phyloP scores from a whole-genome alignment of 805 yeast species.

The Yarrowia porcina region DNA sequence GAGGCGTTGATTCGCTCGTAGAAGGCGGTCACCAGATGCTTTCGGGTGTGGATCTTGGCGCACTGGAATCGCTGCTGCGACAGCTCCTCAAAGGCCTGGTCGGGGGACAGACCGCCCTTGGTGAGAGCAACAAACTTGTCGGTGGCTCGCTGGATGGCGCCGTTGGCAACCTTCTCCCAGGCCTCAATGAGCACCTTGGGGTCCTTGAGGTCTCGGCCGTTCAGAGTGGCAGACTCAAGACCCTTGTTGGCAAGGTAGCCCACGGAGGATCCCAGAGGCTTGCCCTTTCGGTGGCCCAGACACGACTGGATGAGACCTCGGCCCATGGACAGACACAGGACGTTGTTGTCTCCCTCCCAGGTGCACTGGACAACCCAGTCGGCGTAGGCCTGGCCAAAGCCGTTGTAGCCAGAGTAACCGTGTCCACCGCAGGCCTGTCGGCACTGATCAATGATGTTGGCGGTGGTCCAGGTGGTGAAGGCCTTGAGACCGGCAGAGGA shows the following conservation, averaged over 20 bases:
- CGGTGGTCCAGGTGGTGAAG: slow-evolving; percentile 81
- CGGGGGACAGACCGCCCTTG: slow-evolving; percentile 27
- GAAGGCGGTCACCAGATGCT: slow-evolving; percentile 40
- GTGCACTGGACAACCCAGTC: slow-evolving; percentile 98
- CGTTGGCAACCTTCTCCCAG: slow-evolving; percentile 41
- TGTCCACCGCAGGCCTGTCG: slow-evolving; percentile 97
- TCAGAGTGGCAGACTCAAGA: slow-evolving; percentile 28
- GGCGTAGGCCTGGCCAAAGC: slow-evolving; percentile 80
- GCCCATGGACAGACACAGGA: slow-evolving; percentile 79
- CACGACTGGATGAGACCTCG: slow-evolving; percentile 63
- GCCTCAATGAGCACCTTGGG: slow-evolving; percentile 37
- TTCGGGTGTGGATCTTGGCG: slow-evolving; percentile 42
- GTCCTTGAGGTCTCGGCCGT: slow-evolving; percentile 33
- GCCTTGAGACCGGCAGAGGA: slow-evolving; percentile 87
- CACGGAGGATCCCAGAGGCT: slow-evolving; percentile 48
- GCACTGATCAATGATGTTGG: slow-evolving; percentile 77
- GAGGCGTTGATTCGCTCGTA: slow-evolving; percentile 38
- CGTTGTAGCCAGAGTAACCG: slow-evolving; percentile 88
- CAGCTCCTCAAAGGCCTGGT: slow-evolving; percentile 42
- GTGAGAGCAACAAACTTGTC: slow-evolving; percentile 27
- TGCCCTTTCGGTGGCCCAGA: slow-evolving; percentile 43
- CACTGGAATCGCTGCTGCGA: slow-evolving; percentile 43
- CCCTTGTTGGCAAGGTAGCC: slow-evolving; percentile 41
- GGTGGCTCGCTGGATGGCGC: slow-evolving; percentile 39
- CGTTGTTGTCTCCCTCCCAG: slow-evolving; percentile 97